Percentiles rank a stretch among this genome's conserved stretches.
Conservation (phyloP, 2,329 filamentous ascomycete species). For the Phyllosticta capitalensis region DNA sequence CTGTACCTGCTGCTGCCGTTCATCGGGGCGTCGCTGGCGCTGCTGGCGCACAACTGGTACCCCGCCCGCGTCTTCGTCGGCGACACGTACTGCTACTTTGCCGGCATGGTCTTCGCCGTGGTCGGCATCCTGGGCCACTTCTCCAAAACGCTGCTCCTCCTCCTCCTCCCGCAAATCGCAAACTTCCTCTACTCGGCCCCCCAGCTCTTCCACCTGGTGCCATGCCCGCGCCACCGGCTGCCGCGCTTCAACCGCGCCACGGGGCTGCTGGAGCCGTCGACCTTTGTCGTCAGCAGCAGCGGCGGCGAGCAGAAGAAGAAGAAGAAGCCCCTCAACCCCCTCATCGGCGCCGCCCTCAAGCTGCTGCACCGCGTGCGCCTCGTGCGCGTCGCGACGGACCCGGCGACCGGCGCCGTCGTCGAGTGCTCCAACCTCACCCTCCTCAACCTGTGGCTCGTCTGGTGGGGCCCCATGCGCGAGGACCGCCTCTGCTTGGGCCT, state of each 20-base stretch:
- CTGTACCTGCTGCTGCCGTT: conserved; percentile 92
- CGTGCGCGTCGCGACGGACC: conserved; percentile 56
- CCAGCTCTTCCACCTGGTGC: conserved; percentile 81
- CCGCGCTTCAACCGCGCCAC: conserved; percentile 80
- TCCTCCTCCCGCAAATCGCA: conserved; percentile 89
- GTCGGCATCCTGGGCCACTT: conserved; percentile 96
- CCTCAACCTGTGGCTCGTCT: conserved; percentile 91
- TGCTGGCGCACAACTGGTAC: conserved; percentile 91
- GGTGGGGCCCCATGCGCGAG: conserved; percentile 85
- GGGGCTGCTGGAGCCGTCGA: conserved; percentile 76
- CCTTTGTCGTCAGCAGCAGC: conserved; percentile 60
- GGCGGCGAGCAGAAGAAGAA: not conserved
- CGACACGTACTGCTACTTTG: conserved; percentile 99
- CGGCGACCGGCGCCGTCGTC: conserved; percentile 55
- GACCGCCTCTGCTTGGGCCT: conserved; percentile 74
- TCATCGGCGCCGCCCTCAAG: conserved; percentile 55
- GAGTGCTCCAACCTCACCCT: conserved; percentile 88
- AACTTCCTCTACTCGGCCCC: conserved; percentile 93
- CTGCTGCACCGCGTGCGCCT: conserved; percentile 60
- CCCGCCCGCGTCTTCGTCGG: conserved; percentile 92
- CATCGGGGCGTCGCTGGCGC: conserved; percentile 78
- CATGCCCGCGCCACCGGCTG: conserved; percentile 85
- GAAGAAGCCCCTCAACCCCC: conserved; percentile 55
- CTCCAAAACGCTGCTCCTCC: conserved; percentile 85
- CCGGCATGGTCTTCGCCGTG: conserved; percentile 96